Conservation (phyloP, 306 rosid species). For the Castanea crenata region DNA sequence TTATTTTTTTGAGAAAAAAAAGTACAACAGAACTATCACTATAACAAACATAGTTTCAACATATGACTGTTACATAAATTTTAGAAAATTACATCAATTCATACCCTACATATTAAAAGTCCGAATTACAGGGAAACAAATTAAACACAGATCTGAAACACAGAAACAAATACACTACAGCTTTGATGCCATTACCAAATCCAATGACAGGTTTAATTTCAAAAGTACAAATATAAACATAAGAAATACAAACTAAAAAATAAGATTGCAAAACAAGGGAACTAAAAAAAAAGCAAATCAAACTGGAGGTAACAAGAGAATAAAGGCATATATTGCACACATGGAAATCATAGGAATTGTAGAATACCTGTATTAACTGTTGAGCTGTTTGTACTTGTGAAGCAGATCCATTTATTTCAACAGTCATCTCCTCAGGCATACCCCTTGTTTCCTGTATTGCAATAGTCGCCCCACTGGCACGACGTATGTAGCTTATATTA, state of each 20-base stretch:
- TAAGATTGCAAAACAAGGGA: not conserved
- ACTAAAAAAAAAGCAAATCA: not conserved
- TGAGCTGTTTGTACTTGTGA: constrained; percentile 60
- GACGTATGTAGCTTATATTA: constrained; percentile 61
- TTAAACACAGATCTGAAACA: not conserved
- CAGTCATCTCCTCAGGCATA: constrained; percentile 65
- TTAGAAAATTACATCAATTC: not conserved
- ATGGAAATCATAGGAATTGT: not conserved
- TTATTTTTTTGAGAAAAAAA: no score
- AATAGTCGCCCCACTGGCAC: constrained; percentile 60
- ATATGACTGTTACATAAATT: not conserved
- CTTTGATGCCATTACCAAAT: not conserved
- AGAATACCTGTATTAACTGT: constrained; percentile 54
- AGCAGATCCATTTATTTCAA: constrained; percentile 55
- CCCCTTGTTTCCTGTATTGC: constrained; percentile 69
- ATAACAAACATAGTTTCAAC: not conserved
- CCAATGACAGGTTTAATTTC: not conserved
- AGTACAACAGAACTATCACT: not conserved
- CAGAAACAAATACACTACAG: not conserved
- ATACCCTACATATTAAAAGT: not conserved
- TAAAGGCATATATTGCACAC: not conserved
- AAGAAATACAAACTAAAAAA: not conserved
- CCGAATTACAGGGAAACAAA: not conserved
- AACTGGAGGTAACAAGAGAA: not conserved
- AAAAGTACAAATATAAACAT: not conserved